Conservation (phyloP, 1,284 basidiomycete genomes). For the Boletus austroedulis region DNA sequence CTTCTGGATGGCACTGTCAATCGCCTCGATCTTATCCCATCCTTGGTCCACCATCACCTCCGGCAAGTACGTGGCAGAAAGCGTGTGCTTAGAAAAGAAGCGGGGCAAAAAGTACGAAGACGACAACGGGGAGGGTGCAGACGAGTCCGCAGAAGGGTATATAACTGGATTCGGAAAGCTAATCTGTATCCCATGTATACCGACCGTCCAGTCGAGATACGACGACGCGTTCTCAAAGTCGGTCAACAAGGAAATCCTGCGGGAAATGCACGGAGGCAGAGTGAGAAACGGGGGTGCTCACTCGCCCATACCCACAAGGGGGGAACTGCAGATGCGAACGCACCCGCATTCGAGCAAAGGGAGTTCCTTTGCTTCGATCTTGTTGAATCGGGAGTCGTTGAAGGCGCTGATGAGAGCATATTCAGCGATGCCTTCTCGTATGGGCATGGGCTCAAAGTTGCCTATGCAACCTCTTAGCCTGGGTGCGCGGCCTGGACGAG, state of each 20-base stretch:
- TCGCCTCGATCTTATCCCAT: constrained; percentile 86
- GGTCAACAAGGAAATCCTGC: constrained; percentile 83
- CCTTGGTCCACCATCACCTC: constrained; percentile 91
- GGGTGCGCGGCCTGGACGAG: constrained; percentile 55
- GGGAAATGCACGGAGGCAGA: background rate
- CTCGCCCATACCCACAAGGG: background rate
- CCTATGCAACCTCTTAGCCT: constrained; percentile 93
- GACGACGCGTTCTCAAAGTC: constrained; percentile 84
- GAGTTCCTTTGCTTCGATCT: constrained; percentile 76
- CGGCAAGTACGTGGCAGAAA: constrained; percentile 93
- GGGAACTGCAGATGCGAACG: constrained; percentile 32
- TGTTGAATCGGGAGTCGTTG: constrained; percentile 65
- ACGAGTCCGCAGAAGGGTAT: constrained; percentile 47
- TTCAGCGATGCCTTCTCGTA: constrained; percentile 78
- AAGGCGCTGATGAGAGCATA: constrained; percentile 89
- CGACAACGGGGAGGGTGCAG: constrained; percentile 65
- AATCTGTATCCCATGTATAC: constrained; percentile 90
- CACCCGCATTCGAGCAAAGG: constrained; percentile 82
- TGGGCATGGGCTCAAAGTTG: constrained; percentile 78
- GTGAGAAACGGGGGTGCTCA: background rate
- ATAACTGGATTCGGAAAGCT: constrained; percentile 77
- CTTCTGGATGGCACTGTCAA: constrained; percentile 90
- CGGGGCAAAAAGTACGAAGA: constrained; percentile 59
- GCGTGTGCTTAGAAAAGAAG: constrained; percentile 52
- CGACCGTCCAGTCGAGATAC: constrained; percentile 91